phyloP scores from a whole-genome alignment of 2,329 filamentous ascomycete species.

The Fusarium sp. region DNA sequence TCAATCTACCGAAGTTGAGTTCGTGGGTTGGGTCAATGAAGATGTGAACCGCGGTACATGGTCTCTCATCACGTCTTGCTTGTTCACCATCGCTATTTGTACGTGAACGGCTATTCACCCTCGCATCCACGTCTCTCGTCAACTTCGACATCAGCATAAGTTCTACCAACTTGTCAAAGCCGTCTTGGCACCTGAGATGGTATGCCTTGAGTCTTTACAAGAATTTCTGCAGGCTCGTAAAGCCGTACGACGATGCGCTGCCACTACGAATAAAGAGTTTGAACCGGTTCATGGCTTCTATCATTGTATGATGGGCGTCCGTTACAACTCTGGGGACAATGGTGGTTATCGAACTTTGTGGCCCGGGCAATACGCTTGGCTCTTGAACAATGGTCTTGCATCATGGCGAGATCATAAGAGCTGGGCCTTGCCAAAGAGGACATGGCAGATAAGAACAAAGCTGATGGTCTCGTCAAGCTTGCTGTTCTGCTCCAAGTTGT shows the following conservation, averaged over 20 bases:
- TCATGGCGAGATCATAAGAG: neutral
- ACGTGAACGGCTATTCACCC: slow-evolving; percentile 14
- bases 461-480: slow-evolving; percentile 9
- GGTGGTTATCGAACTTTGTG: neutral
- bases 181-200: neutral
- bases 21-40: slow-evolving; percentile 5
- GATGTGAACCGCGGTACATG: neutral
- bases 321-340: neutral
- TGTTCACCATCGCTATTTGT: slow-evolving; percentile 13
- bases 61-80: slow-evolving; percentile 6
- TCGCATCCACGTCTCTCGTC: slow-evolving; percentile 7
- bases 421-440: slow-evolving; percentile 4
- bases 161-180: slow-evolving; percentile 1
- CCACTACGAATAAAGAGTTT: neutral
- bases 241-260: slow-evolving; percentile 1
- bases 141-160: neutral
- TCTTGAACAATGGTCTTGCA: slow-evolving; percentile 12
- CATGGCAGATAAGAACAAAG: slow-evolving; percentile 23
- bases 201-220: slow-evolving; percentile 4
- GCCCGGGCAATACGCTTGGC: slow-evolving; percentile 6
- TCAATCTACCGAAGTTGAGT: neutral
- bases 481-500: slow-evolving; percentile 15
- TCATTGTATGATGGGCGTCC: slow-evolving; percentile 4
- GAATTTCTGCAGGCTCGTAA: slow-evolving; percentile 10
- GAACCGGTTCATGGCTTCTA: slow-evolving; percentile 4